Percentiles rank a stretch among this genome's conserved stretches.
Conservation (phyloP, 2,329 filamentous ascomycete species). For the Cercospora sojina region DNA sequence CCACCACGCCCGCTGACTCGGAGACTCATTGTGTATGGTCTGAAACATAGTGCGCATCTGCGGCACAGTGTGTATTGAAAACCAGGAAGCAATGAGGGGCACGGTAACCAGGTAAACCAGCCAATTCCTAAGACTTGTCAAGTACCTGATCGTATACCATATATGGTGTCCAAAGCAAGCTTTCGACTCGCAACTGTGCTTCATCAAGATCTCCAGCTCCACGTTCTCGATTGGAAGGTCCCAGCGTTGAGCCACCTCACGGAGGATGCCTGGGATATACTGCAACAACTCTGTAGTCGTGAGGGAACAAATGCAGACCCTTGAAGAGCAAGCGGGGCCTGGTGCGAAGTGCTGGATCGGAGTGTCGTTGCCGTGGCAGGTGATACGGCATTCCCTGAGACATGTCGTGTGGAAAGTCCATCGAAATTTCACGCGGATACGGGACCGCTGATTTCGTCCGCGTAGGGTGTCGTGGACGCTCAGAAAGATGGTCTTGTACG, state of each 20-base stretch:
- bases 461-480: background rate
- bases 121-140: background rate
- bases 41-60: background rate
- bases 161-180: background rate
- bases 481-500: background rate
- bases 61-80: background rate
- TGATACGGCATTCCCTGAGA: background rate
- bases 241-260: background rate
- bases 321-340: background rate
- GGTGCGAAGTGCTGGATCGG: background rate
- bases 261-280: background rate
- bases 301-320: background rate
- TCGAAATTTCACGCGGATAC: background rate
- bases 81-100: background rate
- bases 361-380: background rate
- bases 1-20: background rate
- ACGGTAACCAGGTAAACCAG: background rate
- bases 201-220: background rate
- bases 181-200: background rate
- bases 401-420: background rate
- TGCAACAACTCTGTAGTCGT: background rate
- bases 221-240: background rate
- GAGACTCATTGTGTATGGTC: background rate
- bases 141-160: background rate
- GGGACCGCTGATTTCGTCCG: background rate